Conservation (phyloP, 257 asterid genomes). For the Solanum dulcamara region DNA sequence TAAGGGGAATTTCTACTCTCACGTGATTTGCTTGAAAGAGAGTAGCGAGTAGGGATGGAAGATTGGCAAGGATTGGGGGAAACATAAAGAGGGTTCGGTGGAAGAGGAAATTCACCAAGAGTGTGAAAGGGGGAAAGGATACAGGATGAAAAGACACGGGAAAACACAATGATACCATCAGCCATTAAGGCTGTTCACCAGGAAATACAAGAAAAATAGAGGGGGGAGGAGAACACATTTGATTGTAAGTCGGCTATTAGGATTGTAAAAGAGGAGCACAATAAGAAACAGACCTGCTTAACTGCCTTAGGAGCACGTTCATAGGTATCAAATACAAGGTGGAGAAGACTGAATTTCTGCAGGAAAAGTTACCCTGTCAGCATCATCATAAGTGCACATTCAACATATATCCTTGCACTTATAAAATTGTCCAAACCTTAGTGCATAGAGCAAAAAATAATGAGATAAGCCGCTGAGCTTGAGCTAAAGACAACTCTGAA, state of each 20-base stretch:
- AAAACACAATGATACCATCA: no score
- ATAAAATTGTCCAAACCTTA: conserved; percentile 37
- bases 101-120: not conserved
- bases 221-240: not conserved
- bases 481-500: conserved; percentile 40
- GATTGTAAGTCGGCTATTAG: not conserved
- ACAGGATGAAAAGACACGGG: not conserved
- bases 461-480: conserved; percentile 63
- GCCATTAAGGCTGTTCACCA: no score
- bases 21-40: not conserved
- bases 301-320: conserved; percentile 61
- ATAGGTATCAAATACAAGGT: conserved; percentile 60
- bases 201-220: no score
- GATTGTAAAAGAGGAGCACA: not conserved
- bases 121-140: not conserved
- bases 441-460: conserved; percentile 78
- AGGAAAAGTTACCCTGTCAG: conserved; percentile 11
- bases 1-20: not conserved
- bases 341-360: conserved; percentile 81
- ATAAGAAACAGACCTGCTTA: conserved; percentile 62
- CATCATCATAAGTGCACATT: not conserved
- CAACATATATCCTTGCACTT: not conserved
- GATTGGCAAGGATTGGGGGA: not conserved
- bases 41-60: not conserved
- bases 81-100: no score